Conservation (phyloP, 129 eudicot species). For the Escallonia rubra region DNA sequence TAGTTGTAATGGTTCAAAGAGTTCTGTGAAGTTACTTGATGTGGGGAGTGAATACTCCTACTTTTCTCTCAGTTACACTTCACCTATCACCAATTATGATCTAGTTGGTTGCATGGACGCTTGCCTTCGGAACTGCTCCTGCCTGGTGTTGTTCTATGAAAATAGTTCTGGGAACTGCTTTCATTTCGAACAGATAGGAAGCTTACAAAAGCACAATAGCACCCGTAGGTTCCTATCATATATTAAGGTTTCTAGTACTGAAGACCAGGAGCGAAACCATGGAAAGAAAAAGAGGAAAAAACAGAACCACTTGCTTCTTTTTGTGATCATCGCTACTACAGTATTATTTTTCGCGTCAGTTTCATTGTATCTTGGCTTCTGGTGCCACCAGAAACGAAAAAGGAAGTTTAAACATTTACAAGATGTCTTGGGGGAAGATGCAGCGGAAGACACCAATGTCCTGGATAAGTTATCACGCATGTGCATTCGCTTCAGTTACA, state of each 20-base stretch:
- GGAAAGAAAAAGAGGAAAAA: slow-evolving; percentile 19
- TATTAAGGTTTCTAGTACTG: slow-evolving; percentile 42
- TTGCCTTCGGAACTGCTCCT: slow-evolving; percentile 72
- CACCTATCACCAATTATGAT: slow-evolving; percentile 39
- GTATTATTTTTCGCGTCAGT: slow-evolving; percentile 41
- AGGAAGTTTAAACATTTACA: slow-evolving; percentile 19
- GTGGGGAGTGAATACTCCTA: slow-evolving; percentile 64
- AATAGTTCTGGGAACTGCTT: slow-evolving; percentile 61
- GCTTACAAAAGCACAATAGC: slow-evolving; percentile 44
- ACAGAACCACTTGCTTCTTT: slow-evolving; percentile 18
- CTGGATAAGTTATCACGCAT: slow-evolving; percentile 66
- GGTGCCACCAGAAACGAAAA: slow-evolving; percentile 32
- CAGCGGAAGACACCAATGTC: slow-evolving; percentile 68
- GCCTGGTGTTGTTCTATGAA: slow-evolving; percentile 71
- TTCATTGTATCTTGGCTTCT: slow-evolving; percentile 38
- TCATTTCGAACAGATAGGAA: slow-evolving; percentile 71
- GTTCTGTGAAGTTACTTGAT: slow-evolving; percentile 29
- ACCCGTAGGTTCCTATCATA: slow-evolving; percentile 34
- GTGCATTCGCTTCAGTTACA: slow-evolving; percentile 82
- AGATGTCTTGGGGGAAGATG: slow-evolving; percentile 18
- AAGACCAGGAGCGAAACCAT: not conserved
- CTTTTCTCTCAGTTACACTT: slow-evolving; percentile 57
- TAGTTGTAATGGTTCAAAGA: slow-evolving; percentile 25
- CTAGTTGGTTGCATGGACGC: slow-evolving; percentile 59
- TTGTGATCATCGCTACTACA: slow-evolving; percentile 37